phyloP scores from a whole-genome alignment of 108 stramenopile species.

The Cylindrotheca closterium region DNA sequence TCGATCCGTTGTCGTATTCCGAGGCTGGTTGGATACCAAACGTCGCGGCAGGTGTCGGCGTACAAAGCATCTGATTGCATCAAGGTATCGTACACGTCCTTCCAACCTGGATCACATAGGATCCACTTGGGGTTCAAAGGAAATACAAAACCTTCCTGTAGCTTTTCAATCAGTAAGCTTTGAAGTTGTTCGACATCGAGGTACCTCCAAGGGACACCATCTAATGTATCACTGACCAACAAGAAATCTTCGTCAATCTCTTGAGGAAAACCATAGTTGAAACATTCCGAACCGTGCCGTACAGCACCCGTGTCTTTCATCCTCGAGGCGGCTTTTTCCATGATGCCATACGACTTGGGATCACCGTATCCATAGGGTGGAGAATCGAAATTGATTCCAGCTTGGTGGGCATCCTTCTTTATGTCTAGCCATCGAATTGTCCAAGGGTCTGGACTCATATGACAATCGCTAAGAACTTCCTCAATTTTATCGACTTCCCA shows the following conservation, averaged over 20 bases:
- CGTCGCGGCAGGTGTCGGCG: slow-evolving; percentile 47
- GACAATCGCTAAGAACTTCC: slow-evolving; percentile 42
- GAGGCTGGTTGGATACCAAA: slow-evolving; percentile 56
- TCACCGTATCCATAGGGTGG: slow-evolving; percentile 76
- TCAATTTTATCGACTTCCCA: slow-evolving; percentile 62
- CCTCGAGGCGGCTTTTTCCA: slow-evolving; percentile 60
- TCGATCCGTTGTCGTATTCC: slow-evolving; percentile 64
- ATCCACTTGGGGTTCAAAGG: slow-evolving; percentile 75
- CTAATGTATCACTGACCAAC: slow-evolving; percentile 49
- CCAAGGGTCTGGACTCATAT: slow-evolving; percentile 45
- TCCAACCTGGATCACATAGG: slow-evolving; percentile 75
- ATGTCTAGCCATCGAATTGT: slow-evolving; percentile 65
- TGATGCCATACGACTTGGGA: slow-evolving; percentile 70
- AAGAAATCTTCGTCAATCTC: slow-evolving; percentile 72
- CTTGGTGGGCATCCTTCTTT: slow-evolving; percentile 36
- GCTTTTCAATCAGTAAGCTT: slow-evolving; percentile 42
- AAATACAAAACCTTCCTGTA: slow-evolving; percentile 65
- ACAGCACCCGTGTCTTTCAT: slow-evolving; percentile 66
- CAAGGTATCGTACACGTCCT: slow-evolving; percentile 59
- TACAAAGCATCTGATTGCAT: slow-evolving; percentile 41
- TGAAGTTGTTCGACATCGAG: slow-evolving; percentile 59
- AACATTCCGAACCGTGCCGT: slow-evolving; percentile 76
- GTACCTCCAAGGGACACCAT: slow-evolving; percentile 52
- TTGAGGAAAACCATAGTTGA: slow-evolving; percentile 80
- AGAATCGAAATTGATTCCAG: slow-evolving; percentile 28